A percentile compares a stretch with the other conserved stretches of the same genome.
Conservation (phyloP, 108 stramenopile species). For the Asterionellopsis glacialis region DNA sequence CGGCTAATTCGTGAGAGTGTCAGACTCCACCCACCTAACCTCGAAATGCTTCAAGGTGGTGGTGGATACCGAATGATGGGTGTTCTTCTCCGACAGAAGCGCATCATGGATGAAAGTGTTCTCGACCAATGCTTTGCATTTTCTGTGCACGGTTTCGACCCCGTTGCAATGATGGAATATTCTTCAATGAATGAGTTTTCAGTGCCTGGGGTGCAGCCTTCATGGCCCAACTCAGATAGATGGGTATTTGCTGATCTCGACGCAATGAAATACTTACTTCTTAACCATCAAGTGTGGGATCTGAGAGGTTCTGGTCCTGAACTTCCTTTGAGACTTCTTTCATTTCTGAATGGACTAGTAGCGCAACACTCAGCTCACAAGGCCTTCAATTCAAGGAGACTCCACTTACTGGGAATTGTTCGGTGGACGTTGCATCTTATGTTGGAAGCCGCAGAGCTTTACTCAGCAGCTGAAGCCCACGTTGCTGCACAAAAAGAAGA, state of each 20-base stretch:
- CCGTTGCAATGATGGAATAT: constrained; percentile 37
- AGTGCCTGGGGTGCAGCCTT: constrained; percentile 1
- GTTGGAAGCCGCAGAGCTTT: constrained; percentile 83
- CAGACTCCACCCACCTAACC: constrained; percentile 70
- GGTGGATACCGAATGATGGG: constrained; percentile 83
- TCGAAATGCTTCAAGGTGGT: constrained; percentile 78
- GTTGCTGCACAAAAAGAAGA: constrained; percentile 7
- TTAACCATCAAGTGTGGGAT: constrained; percentile 91
- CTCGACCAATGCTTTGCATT: constrained; percentile 85
- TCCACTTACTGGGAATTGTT: constrained; percentile 80
- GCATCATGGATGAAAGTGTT: constrained; percentile 62
- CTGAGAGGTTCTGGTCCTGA: constrained; percentile 61
- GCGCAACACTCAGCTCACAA: constrained; percentile 70
- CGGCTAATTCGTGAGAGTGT: constrained; percentile 69
- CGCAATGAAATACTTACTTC: constrained; percentile 85
- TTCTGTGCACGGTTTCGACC: constrained; percentile 78
- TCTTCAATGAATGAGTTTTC: constrained; percentile 13
- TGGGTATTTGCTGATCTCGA: constrained; percentile 88
- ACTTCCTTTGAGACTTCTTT: constrained; percentile 66
- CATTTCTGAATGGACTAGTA: constrained; percentile 76
- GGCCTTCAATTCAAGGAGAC: constrained; percentile 81
- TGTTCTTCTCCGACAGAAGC: constrained; percentile 68
- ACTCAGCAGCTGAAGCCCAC: constrained; percentile 24
- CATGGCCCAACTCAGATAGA: constrained; percentile 42
- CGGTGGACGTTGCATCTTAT: constrained; percentile 85